Base-by-base conservation (phyloP, 208 protist genomes). In the Crithidia brevicula region DNA sequence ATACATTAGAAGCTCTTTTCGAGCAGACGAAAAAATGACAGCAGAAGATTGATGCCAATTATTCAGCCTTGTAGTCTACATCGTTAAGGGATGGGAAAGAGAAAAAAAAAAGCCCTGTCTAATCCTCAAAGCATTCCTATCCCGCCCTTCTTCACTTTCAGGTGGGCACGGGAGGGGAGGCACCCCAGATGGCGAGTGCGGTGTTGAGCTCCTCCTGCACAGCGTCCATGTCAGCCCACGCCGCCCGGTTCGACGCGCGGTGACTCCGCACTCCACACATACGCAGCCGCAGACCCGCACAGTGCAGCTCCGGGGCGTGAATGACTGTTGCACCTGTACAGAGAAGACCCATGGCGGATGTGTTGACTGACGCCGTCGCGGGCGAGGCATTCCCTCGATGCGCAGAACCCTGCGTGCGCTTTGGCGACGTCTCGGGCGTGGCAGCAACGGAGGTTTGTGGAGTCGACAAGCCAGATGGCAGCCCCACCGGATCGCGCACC, bases 231-330 rank as follows among this genome's bases (percentile, higher is more conserved):
- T 75, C 74, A 13, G 45, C 20, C 78, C 71, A 72, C 23, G 57
- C 54, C 4, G 28, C 49, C 22, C 64, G 38, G 28, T 53, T 57
- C 34, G 66, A 31, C 51, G 72, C 77, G 30, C 72, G 69, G 53
- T 82, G 66, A 33, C 61, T 64, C 40, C 67, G 45, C 46, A 95
- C 51, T 30, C 77, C 52, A 62, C 84, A 91, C 36, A 71, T 62
- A 18, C 83, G 77, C 56, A 95, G 71, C 25, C 68, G 74, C 25
- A 95, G 72, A 22, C 77, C 81, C 11, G 79, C 79, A 47, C 88
- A 96, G 74, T 93, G 82, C 49, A 83, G 79, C 77, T 93, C 87
- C 8, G 88, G 91, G 7, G 85, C 58, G 40, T 66, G 57, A 18
- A 89, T 50, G 25, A 61, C 49, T 18, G 67, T 69, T 10, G 28